Conservation (phyloP, 2,329 filamentous ascomycete genomes). For the Ceratocystis cubensis region DNA sequence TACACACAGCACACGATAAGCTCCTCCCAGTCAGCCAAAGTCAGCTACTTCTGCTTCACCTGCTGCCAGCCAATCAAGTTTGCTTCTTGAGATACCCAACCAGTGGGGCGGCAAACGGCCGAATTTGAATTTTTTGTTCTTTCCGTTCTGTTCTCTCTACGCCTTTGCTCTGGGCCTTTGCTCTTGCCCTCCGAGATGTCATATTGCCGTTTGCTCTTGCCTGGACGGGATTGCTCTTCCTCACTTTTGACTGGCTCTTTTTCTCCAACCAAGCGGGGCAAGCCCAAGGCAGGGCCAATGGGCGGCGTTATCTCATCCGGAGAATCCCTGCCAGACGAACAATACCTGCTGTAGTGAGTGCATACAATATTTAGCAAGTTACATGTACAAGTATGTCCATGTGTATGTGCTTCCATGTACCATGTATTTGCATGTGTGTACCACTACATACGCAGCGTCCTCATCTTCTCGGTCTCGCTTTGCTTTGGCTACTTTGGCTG, state of each 20-base stretch:
- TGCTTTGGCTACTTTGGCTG: not conserved
- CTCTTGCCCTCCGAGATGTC: not conserved
- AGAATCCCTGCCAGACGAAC: conserved; percentile 1
- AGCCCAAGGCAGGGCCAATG: not conserved
- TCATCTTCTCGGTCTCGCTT: too few species aligned
- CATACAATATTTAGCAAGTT: not conserved
- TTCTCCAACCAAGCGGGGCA: not conserved
- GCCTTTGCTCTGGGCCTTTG: not conserved
- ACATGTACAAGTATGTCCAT: not conserved
- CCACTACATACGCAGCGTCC: too few species aligned
- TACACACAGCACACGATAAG: not conserved
- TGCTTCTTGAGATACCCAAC: not conserved
- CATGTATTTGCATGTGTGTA: too few species aligned
- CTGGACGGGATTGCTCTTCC: not conserved
- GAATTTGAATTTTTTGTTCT: not conserved
- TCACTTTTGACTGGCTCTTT: not conserved
- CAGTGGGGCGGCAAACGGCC: conserved; percentile 1
- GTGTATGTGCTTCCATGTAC: not conserved
- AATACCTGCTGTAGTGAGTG: not conserved
- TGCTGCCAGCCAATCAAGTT: not conserved
- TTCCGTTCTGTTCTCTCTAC: not conserved
- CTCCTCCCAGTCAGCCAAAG: not conserved
- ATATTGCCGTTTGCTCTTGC: not conserved
- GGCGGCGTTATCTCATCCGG: not conserved
- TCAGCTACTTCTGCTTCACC: not conserved